Percentiles rank a stretch among this genome's conserved stretches.
phyloP scores from a whole-genome alignment of 495 filamentous ascomycete species.

The Penicillium dipodomyicola region DNA sequence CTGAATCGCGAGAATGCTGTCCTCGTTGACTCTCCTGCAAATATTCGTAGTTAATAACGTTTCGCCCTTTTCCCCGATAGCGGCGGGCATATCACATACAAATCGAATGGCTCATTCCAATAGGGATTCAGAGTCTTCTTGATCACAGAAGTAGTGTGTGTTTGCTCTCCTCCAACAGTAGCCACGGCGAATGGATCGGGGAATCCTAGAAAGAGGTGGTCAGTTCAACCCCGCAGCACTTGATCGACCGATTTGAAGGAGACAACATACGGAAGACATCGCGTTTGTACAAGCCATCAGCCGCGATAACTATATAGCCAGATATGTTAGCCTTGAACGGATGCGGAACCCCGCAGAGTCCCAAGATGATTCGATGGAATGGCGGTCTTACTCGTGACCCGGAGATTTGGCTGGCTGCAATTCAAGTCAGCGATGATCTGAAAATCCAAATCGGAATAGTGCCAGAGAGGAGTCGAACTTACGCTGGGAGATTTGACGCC shows the following conservation, averaged over 20 bases:
- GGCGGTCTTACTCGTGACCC: constrained; percentile 59
- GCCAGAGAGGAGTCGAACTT: constrained; percentile 29
- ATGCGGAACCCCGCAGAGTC: constrained; percentile 25
- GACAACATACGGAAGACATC: constrained; percentile 87
- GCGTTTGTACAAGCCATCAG: constrained; percentile 96
- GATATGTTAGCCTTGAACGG: constrained; percentile 24
- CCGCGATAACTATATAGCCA: constrained; percentile 76
- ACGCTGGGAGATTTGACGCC: constrained; percentile 62
- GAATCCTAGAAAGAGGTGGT: constrained; percentile 62
- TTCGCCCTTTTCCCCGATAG: constrained; percentile 21
- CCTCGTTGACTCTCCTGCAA: constrained; percentile 76
- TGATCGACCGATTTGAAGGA: background rate
- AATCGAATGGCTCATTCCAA: constrained; percentile 98
- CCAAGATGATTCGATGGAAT: constrained; percentile 13
- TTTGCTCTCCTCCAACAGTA: constrained; percentile 94
- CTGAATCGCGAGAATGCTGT: constrained; percentile 94
- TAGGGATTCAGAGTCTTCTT: constrained; percentile 98
- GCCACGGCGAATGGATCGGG: constrained; percentile 98
- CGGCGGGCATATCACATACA: constrained; percentile 56
- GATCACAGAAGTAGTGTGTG: constrained; percentile 89
- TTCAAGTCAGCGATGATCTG: constrained; percentile 29
- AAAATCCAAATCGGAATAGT: constrained; percentile 8
- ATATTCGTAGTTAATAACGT: constrained; percentile 6
- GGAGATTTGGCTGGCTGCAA: constrained; percentile 56
- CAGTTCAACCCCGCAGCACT: constrained; percentile 20